These are phyloP conservation scores for Fraxinus americana DNA, from an alignment of 257 asterid species.

Conservation along the genomic window DNA sequence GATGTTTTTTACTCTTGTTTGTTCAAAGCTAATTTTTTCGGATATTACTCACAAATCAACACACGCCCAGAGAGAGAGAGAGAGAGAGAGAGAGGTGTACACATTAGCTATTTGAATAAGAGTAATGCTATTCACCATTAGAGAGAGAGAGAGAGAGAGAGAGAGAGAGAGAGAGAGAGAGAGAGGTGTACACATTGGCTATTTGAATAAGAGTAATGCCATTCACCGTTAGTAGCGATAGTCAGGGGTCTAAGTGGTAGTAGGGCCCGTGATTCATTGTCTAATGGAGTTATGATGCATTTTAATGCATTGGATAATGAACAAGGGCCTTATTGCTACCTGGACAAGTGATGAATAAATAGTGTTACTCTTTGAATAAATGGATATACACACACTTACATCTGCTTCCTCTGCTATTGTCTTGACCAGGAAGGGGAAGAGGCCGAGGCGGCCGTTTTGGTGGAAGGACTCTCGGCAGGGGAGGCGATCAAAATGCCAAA, in stretches of 20 bases:
- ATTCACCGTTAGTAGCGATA: too few species aligned
- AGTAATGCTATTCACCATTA: too few species aligned
- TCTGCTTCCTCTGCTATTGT: slow-evolving; percentile 14
- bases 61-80: not conserved
- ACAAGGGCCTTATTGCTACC: too few species aligned
- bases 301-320: too few species aligned
- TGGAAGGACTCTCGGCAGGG: slow-evolving; percentile 55
- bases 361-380: not conserved
- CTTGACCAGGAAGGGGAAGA: slow-evolving; percentile 60
- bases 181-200: not conserved
- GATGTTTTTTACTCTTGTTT: not conserved
- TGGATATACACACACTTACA: not conserved
- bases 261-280: too few species aligned
- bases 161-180: too few species aligned
- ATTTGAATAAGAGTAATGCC: not conserved
- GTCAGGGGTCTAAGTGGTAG: too few species aligned
- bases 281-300: too few species aligned
- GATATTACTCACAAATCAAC: not conserved
- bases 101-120: too few species aligned
- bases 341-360: not conserved
- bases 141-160: too few species aligned
- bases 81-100: too few species aligned
- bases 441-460: slow-evolving; percentile 59
- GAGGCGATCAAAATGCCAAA: slow-evolving; percentile 36
- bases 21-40: not conserved